Evolutionary conservation across 108 stramenopile species (phyloP), one percentile per base, ranked within the genome.

Genomic region (Licmophora abbreviata): DNA sequence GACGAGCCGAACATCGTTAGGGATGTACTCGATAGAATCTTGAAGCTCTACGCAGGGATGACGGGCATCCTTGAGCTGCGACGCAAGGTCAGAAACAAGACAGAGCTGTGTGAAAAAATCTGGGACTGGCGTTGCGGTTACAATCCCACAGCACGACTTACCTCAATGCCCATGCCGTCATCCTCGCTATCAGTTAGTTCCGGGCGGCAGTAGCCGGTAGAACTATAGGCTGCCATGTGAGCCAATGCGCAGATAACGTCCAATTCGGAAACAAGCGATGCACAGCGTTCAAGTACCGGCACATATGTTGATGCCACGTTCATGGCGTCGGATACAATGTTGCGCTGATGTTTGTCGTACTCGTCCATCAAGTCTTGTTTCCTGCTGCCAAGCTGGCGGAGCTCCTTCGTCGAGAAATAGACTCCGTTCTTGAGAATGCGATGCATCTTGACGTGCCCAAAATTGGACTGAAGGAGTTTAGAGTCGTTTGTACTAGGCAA

Each of bases 41-140:
- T 94, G 88, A 22, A 85, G 66, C 66, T 99, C 97, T 9, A 99
- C 86, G 46, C 96, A 96, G 5, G 98, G 97, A 68, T 99, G 98
- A 4, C 98, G 87, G 20, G 90, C 95, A 11, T 58, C 74, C 42
- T 73, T 65, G 9, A 97, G 62, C 45, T 74, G 18, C 15, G 53
- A 9, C 8, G 2, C 15, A 32, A 22, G 12, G 33, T 14, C 9
- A 56, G 23, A 15, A 36, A 28, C 6, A 31, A 34, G 55, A 32
- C n/a, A 35, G 8, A 26, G 17, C 46, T 21, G 55, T 24, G 18
- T 29, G 24, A 14, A 21, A 46, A n/a, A n/a, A n/a, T n/a, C n/a
- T n/a, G n/a, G n/a, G n/a, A n/a, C n/a, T n/a, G n/a, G n/a, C n/a
- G n/a, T n/a, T n/a, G n/a, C n/a, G n/a, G n/a, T n/a, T n/a, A n/a